A percentile compares a stretch with the other conserved stretches of the same genome.
Conservation (phyloP, 106 monocot genomes). For the Cymbidium sinense region DNA sequence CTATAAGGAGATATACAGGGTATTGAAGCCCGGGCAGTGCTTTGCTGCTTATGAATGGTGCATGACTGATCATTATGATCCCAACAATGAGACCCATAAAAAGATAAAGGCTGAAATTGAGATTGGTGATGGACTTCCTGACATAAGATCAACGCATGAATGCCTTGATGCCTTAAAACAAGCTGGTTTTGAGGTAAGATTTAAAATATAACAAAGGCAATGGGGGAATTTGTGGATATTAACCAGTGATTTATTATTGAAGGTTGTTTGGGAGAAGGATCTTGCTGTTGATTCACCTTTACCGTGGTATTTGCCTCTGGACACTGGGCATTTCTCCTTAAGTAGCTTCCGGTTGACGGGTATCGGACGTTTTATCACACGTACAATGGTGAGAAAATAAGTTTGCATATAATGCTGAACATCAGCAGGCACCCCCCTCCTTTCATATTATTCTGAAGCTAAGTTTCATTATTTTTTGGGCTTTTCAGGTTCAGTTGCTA, state of each 20-base stretch:
- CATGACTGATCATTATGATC: constrained; percentile 79
- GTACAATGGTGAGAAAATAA: constrained; percentile 48
- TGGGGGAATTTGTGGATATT: neutral
- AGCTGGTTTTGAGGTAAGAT: constrained; percentile 86
- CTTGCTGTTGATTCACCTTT: constrained; percentile 80
- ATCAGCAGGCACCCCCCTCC: neutral
- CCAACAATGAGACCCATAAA: constrained; percentile 61
- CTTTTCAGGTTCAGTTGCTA: constrained; percentile 62
- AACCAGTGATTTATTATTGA: neutral
- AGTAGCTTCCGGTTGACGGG: constrained; percentile 81
- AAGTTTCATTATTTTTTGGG: neutral
- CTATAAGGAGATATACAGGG: constrained; percentile 86
- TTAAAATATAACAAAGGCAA: neutral
- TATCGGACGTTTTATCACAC: constrained; percentile 70
- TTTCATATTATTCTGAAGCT: neutral
- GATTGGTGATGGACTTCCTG: constrained; percentile 92
- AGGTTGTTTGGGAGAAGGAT: constrained; percentile 87
- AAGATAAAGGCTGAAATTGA: constrained; percentile 89
- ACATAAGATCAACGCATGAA: constrained; percentile 59
- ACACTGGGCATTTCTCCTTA: constrained; percentile 66
- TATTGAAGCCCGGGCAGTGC: constrained; percentile 85
- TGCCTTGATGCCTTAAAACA: constrained; percentile 82
- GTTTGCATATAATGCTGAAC: neutral
- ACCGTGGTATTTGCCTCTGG: constrained; percentile 88
- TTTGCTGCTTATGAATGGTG: constrained; percentile 99